These are phyloP conservation scores for Brassica nigra DNA, from an alignment of 345 rosid species.

Conservation along the genomic window DNA sequence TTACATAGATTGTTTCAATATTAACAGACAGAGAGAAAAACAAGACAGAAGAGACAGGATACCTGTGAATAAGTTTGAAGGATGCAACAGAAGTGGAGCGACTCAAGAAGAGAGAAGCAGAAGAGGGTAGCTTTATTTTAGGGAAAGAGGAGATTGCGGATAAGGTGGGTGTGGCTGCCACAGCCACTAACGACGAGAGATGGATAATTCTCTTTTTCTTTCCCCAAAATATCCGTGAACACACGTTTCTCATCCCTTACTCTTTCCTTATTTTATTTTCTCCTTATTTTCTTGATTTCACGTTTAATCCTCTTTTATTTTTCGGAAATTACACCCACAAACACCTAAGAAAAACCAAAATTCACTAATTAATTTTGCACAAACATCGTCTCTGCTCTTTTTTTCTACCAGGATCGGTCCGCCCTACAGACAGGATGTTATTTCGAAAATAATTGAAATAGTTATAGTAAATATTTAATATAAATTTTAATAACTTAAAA, in stretches of 20 bases:
- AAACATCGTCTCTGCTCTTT: too few species aligned
- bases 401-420: too few species aligned
- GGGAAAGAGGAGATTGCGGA: conserved; percentile 37
- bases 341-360: too few species aligned
- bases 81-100: conserved; percentile 27
- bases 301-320: neutral
- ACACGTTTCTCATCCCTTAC: conserved; percentile 35
- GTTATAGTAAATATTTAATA: too few species aligned
- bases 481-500: too few species aligned
- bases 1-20: neutral
- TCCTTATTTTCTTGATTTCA: neutral
- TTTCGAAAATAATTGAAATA: too few species aligned
- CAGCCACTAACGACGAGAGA: conserved; percentile 23
- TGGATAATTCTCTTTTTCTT: neutral
- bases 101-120: conserved; percentile 15
- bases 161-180: conserved; percentile 45
- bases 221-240: conserved; percentile 30
- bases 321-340: too few species aligned
- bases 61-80: conserved; percentile 30
- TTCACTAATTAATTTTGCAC: too few species aligned
- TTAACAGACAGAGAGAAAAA: neutral
- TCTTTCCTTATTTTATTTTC: neutral
- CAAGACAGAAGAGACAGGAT: neutral
- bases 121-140: conserved; percentile 8
- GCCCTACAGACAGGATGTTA: too few species aligned